A percentile compares a stretch with the other conserved stretches of the same genome.
phyloP scores from a whole-genome alignment of 345 rosid species.

The Eucalyptus marginata region DNA sequence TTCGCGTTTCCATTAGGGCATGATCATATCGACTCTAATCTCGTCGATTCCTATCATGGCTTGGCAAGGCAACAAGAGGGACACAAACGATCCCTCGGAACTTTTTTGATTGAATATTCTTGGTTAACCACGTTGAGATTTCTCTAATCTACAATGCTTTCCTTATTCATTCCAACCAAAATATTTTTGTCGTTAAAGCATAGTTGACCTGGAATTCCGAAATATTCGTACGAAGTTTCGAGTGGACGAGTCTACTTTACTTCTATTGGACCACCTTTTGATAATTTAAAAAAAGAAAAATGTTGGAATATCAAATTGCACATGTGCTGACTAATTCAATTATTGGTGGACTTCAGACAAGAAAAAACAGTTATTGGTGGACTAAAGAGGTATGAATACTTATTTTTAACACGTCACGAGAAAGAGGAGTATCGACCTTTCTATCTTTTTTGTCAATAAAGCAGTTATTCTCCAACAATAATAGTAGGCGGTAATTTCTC shows the following conservation, averaged over 20 bases:
- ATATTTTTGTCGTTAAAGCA: background rate
- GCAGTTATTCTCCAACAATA: background rate
- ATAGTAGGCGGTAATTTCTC: background rate
- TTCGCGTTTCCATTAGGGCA: background rate
- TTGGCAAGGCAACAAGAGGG: background rate
- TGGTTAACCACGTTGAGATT: background rate
- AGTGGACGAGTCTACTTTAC: background rate
- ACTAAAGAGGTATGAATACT: background rate
- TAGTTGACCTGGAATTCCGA: background rate
- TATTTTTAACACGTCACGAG: background rate
- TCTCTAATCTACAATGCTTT: background rate
- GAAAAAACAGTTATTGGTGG: background rate
- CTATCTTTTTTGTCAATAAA: background rate
- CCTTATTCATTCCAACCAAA: background rate
- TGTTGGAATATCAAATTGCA: background rate
- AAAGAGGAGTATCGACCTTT: background rate
- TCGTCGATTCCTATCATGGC: background rate
- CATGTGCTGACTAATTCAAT: background rate
- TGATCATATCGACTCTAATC: background rate
- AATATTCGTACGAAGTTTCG: background rate
- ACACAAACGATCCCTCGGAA: background rate
- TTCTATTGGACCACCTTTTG: background rate
- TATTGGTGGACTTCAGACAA: background rate
- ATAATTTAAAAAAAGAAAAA: background rate
- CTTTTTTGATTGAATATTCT: background rate